Evolutionary conservation across 106 monocot species (phyloP), one percentile per base, ranked within the genome.

Genomic region (Dendrobium chrysotoxum): DNA sequence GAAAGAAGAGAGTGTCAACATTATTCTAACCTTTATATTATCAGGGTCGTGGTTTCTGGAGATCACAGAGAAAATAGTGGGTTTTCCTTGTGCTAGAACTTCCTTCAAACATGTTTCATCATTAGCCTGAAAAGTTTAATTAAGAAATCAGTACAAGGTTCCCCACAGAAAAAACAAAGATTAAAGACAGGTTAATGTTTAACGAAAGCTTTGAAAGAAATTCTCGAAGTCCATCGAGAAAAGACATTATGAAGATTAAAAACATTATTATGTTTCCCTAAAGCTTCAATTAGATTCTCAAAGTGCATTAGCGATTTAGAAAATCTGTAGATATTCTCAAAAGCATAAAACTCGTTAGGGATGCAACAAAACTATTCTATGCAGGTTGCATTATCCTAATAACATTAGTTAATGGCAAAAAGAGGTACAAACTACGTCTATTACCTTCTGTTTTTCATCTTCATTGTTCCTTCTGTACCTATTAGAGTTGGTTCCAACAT

Each of bases 401-500:
- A 68, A 30, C 12, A 26, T 28, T 30, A 68, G 11, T 28, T 31
- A 68, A 68, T 5, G 11, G n/a, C 3, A 30, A 68, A 68, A 28
- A 21, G 26, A 28, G 30, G 9, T 21, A 68, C 68, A 68, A 68
- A 68, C 68, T 30, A 68, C 13, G 30, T 68, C 13, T 68, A 30
- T 68, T 68, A 68, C 10, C 68, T 68, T 68, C 68, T 7, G 68
- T 68, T 68, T 68, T 28, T 12, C 68, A 68, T 21, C 68, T 30
- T 68, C 30, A 68, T 68, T 68, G 30, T 28, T 68, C 68, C 68
- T 68, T 68, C 30, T 8, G 30, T 30, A 4, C 30, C 10, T 68
- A 68, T 68, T 23, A 20, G 23, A 68, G 12, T 68, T 68, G 30
- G 1, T 21, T 31, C 68, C 68, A 68, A 30, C 68, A 68, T 68